Evolutionary conservation across 208 protist species (phyloP).

Genomic region (Crithidia brevicula): DNA sequence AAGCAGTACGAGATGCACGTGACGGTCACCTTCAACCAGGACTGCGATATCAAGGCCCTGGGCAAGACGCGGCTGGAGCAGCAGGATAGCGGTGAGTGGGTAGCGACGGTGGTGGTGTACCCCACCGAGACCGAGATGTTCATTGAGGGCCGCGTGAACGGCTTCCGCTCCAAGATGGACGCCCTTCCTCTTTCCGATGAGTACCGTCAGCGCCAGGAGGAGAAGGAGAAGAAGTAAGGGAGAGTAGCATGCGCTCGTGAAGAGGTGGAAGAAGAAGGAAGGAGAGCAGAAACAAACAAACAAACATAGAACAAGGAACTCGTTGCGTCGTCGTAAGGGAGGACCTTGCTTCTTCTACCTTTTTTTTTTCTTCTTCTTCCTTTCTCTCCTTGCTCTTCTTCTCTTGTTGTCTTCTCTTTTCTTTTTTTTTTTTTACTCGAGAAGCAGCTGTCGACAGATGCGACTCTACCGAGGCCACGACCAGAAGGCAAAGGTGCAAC

Average conservation of each 20-base stretch:
- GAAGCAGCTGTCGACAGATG: too few relatives aligned
- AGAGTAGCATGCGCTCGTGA: background rate
- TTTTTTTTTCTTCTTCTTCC: constrained; percentile 20
- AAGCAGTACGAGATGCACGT: constrained; percentile 86
- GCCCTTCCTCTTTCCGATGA: constrained; percentile 70
- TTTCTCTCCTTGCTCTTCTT: constrained; percentile 11
- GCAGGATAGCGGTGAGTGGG: constrained; percentile 57
- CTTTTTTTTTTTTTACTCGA: constrained; percentile 17
- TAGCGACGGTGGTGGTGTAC: constrained; percentile 70
- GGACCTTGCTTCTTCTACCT: constrained; percentile 6
- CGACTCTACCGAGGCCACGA: too few relatives aligned
- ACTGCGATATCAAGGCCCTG: constrained; percentile 79
- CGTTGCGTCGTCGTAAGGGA: too few relatives aligned
- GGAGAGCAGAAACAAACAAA: background rate
- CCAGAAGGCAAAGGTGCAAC: too few relatives aligned
- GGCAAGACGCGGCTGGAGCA: constrained; percentile 69
- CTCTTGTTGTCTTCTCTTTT: constrained; percentile 10
- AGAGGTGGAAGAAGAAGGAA: too few relatives aligned
- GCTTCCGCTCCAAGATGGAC: constrained; percentile 82
- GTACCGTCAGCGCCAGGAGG: constrained; percentile 45
- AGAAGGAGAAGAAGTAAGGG: constrained; percentile 38
- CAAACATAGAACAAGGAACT: too few relatives aligned
- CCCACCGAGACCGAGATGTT: constrained; percentile 85
- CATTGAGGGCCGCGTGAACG: constrained; percentile 80
- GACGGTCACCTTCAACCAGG: constrained; percentile 70